Conservation (phyloP, 805 yeast species). For the Ogataea nitratoaversa region DNA sequence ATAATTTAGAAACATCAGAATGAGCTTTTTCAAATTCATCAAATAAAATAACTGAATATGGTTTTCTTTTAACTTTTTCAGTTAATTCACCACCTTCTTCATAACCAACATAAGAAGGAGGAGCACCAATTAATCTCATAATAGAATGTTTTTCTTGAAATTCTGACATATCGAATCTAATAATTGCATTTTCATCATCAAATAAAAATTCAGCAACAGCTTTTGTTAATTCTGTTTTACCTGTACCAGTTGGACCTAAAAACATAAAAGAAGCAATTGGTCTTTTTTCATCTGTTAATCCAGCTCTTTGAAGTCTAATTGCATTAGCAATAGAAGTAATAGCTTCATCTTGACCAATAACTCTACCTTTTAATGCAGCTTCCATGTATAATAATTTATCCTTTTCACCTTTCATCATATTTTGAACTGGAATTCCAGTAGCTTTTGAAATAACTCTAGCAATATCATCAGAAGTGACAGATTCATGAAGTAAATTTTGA, state of each 20-base stretch:
- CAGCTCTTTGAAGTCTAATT: slow-evolving; percentile 94
- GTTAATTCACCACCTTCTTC: slow-evolving; percentile 96
- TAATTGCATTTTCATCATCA: slow-evolving; percentile 80
- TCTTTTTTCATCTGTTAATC: slow-evolving; percentile 87
- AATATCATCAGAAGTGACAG: slow-evolving; percentile 91
- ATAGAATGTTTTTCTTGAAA: slow-evolving; percentile 93
- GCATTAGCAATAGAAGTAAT: slow-evolving; percentile 88
- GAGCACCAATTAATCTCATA: slow-evolving; percentile 91
- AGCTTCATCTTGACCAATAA: slow-evolving; percentile 95
- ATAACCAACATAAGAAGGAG: slow-evolving; percentile 96
- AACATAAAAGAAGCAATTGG: slow-evolving; percentile 97
- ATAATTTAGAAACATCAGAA: slow-evolving; percentile 85
- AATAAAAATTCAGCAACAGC: slow-evolving; percentile 88
- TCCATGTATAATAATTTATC: slow-evolving; percentile 90
- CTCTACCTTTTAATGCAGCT: slow-evolving; percentile 65
- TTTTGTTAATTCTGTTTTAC: slow-evolving; percentile 94
- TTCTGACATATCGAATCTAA: slow-evolving; percentile 96
- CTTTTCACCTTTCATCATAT: slow-evolving; percentile 89
- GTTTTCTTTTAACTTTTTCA: slow-evolving; percentile 92
- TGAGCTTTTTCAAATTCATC: slow-evolving; percentile 98
- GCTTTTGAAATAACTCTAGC: slow-evolving; percentile 87
- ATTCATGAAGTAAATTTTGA: slow-evolving; percentile 65
- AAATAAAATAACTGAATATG: slow-evolving; percentile 86
- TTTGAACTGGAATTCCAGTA: slow-evolving; percentile 94
- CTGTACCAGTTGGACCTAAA: slow-evolving; percentile 98